Percentiles rank a stretch among this genome's conserved stretches.
Evolutionary conservation across 495 filamentous ascomycete species (phyloP).

Genomic region (Lophium mytilinum): DNA sequence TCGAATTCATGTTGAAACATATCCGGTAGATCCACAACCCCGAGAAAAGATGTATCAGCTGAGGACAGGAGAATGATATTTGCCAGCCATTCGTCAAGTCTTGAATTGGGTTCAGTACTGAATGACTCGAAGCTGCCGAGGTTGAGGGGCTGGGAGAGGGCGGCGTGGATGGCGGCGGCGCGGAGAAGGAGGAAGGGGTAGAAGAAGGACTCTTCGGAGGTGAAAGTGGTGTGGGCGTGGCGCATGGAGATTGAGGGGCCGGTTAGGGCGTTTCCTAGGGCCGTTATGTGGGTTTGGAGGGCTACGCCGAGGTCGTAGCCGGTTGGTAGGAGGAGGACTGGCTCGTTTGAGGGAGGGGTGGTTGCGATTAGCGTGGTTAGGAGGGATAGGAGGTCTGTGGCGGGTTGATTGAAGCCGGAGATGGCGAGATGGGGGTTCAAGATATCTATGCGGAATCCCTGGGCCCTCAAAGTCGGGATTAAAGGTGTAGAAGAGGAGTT

Average conservation of each 20-base stretch:
- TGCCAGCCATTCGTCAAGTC: background rate
- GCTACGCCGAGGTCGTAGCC: background rate
- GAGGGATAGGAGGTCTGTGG: background rate
- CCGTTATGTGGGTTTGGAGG: background rate
- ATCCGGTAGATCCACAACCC: background rate
- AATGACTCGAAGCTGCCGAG: background rate
- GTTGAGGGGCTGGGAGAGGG: background rate
- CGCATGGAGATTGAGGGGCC: background rate
- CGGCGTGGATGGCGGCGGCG: background rate
- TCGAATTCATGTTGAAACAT: background rate
- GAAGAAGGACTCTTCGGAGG: background rate
- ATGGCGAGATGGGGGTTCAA: background rate
- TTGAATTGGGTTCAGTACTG: background rate
- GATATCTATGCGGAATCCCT: background rate
- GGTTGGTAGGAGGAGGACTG: too few relatives aligned
- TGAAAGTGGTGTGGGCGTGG: background rate
- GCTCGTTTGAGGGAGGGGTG: background rate
- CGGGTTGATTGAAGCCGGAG: background rate
- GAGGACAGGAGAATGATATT: background rate
- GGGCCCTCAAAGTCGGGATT: background rate
- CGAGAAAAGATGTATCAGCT: background rate
- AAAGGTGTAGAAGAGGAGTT: too few relatives aligned
- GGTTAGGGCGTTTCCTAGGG: background rate
- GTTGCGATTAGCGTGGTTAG: background rate
- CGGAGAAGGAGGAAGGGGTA: background rate